Base-by-base conservation (phyloP, 1,139 yeast species). In the Arxiozyma telluris region DNA sequence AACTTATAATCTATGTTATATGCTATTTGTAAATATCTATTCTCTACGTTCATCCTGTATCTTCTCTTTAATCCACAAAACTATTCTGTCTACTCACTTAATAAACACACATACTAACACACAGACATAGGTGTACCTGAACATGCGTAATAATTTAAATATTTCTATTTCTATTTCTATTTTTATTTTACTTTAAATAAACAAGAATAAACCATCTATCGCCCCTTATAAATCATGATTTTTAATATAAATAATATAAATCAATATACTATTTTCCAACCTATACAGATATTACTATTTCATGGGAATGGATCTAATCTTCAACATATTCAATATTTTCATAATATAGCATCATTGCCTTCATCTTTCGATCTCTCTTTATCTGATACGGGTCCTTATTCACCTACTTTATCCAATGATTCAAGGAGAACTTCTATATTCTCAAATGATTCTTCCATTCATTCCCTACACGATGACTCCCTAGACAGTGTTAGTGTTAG, bases 351-450 rank as follows among this genome's bases (percentile, higher is more conserved):
- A 5, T 21, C 21, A 21, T 30, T n/a, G 25, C 2, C 23, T 27
- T 15, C 41, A 15, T 12, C 39, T 15, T 34, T 34, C 12, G 12
- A 34, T 8, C n/a, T 34, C n/a, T 34, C 39, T 34, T 34, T 34
- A 15, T 12, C 43, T 6, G 39, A 49, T 6, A 20, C 22, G 11
- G 25, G 27, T 21, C 20, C 17, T 21, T 39, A 53, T 17, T 50
- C 55, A 11, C 55, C 57, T 11, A 54, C 51, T 7, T 57, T 61
- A 11, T 64, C 67, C 6, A 57, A 57, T 44, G 55, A 55, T 49
- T 64, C 69, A 8, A 55, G 64, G 48, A 53, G 59, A 12, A 62
- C 61, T 52, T 66, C 70, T 3, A 46, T 65, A 12, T 66, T 65
- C 50, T 64, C 69, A 12, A 61, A 63, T 41, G 54, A 59, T 39